These are phyloP conservation scores for Mucor circinelloides DNA, from an alignment of 371 early-diverging fungal genomes.

Conservation along the genomic window DNA sequence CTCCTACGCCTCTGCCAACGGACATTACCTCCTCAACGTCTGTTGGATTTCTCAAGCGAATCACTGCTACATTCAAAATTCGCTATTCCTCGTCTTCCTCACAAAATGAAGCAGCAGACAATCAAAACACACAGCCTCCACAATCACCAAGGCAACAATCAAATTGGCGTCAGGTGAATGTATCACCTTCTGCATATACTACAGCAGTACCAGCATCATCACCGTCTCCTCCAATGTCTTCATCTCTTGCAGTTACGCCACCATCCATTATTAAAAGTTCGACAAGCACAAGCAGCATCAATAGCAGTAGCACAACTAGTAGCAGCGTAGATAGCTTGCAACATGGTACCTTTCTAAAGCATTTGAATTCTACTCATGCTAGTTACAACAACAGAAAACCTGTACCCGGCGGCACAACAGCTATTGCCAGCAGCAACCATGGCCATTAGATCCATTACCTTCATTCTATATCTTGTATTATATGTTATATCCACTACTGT, in stretches of 20 bases:
- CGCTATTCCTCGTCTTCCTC: neutral
- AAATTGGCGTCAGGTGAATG: slow-evolving; percentile 26
- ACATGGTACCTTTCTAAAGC: neutral
- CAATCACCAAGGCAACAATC: slow-evolving; percentile 17
- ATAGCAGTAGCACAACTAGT: slow-evolving; percentile 15
- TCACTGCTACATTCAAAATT: slow-evolving; percentile 8
- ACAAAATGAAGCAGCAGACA: neutral
- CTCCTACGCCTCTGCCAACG: neutral
- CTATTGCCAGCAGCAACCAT: neutral
- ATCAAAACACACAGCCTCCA: neutral
- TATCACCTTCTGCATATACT: slow-evolving; percentile 10
- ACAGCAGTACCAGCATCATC: neutral
- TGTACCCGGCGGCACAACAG: neutral
- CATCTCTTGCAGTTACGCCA: neutral
- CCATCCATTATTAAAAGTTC: slow-evolving; percentile 2
- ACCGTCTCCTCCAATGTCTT: neutral
- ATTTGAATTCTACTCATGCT: neutral
- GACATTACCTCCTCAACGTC: neutral
- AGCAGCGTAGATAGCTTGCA: neutral
- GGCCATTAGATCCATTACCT: neutral
- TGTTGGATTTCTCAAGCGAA: slow-evolving; percentile 8
- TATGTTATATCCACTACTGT: neutral
- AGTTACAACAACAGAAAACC: neutral
- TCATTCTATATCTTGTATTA: neutral
- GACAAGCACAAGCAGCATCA: slow-evolving; percentile 14